Evolutionary conservation across 176 grass and related monocot species (phyloP).

Genomic region (Thalia dealbata): DNA sequence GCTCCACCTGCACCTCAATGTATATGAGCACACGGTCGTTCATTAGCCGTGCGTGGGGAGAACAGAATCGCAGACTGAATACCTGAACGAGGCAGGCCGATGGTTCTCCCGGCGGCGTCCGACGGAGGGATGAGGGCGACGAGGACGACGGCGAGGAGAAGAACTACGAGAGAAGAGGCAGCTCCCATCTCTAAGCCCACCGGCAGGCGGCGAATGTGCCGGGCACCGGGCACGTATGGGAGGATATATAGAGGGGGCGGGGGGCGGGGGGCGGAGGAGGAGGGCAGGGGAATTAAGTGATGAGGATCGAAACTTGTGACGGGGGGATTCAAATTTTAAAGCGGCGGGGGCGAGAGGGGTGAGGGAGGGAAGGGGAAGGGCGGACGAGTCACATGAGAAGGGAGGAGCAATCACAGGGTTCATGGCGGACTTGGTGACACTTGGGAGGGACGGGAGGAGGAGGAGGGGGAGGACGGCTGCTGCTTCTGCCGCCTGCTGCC

Average conservation of each 20-base stretch:
- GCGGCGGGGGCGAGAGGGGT: neutral
- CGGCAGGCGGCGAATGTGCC: neutral
- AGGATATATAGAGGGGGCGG: neutral
- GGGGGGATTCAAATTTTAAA: neutral
- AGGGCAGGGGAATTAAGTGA: neutral
- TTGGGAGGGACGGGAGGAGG: neutral
- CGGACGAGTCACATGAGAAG: conserved; percentile 9
- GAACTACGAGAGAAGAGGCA: neutral
- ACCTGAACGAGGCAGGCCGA: conserved; percentile 1
- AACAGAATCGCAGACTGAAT: too few species aligned
- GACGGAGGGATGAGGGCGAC: neutral
- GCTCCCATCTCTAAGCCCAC: neutral
- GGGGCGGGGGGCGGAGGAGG: neutral
- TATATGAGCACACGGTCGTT: too few species aligned
- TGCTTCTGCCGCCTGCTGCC: neutral
- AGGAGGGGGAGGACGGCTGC: neutral
- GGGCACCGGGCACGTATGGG: too few species aligned
- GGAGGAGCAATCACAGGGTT: neutral
- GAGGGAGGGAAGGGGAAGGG: neutral
- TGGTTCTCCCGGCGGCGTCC: neutral
- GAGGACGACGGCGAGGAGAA: neutral
- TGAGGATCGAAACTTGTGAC: conserved; percentile 3
- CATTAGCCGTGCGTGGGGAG: too few species aligned
- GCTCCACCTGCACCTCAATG: neutral
- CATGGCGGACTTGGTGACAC: neutral